Percentiles rank a stretch among this genome's conserved stretches.
Evolutionary conservation across 2,329 filamentous ascomycete species (phyloP).

Genomic region (Pseudogymnoascus sp.): DNA sequence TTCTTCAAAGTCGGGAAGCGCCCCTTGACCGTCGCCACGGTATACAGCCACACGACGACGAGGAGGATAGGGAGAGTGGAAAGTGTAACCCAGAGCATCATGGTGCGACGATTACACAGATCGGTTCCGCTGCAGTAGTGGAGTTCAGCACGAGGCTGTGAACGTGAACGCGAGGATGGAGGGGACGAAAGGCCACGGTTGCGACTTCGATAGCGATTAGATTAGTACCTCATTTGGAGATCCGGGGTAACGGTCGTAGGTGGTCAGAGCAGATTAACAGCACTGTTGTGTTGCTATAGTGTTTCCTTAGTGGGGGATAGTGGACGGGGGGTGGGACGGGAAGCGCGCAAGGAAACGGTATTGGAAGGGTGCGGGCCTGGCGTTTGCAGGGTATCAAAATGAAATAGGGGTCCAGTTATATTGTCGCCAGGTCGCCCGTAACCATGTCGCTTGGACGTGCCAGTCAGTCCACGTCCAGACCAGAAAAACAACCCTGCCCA

Average conservation of each 20-base stretch:
- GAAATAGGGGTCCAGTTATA: slow-evolving; percentile 7
- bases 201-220: slow-evolving; percentile 4
- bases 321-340: not conserved
- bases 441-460: not conserved
- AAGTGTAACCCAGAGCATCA: slow-evolving; percentile 14
- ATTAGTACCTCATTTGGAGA: slow-evolving; percentile 4
- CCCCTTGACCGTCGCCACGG: slow-evolving; percentile 28
- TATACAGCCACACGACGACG: slow-evolving; percentile 30
- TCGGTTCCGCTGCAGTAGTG: slow-evolving; percentile 3
- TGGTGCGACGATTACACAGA: slow-evolving; percentile 7
- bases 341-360: not conserved
- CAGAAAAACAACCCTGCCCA: not conserved
- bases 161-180: not conserved
- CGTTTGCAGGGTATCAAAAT: not conserved
- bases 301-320: not conserved
- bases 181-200: slow-evolving; percentile 4
- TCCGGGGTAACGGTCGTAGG: not conserved
- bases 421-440: not conserved
- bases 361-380: not conserved
- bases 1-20: slow-evolving; percentile 61
- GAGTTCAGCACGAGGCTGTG: slow-evolving; percentile 8
- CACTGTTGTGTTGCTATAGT: not conserved
- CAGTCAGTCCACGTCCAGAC: not conserved
- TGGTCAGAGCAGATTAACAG: slow-evolving; percentile 7
- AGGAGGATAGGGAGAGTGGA: slow-evolving; percentile 33